A percentile compares a stretch with the other conserved stretches of the same genome.
Conservation (phyloP, 495 filamentous ascomycete genomes). For the Penicillium lividum region DNA sequence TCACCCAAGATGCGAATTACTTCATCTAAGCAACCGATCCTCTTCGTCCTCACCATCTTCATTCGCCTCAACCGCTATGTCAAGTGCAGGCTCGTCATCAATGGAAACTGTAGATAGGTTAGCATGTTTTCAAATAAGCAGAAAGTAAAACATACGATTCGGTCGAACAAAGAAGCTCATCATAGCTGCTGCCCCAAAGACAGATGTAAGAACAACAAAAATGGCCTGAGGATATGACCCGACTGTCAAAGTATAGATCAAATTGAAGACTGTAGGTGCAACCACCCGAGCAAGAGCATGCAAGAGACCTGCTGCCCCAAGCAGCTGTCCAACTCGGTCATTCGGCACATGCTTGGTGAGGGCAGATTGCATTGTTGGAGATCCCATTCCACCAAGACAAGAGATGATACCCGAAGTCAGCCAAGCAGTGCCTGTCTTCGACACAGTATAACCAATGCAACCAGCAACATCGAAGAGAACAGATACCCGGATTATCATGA, state of each 20-base stretch:
- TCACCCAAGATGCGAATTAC: not conserved
- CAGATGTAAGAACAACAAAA: constrained; percentile 68
- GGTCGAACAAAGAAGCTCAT: constrained; percentile 70
- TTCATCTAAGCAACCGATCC: constrained; percentile 19
- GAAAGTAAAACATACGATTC: constrained; percentile 53
- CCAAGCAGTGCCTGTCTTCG: constrained; percentile 54
- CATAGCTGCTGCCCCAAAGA: constrained; percentile 66
- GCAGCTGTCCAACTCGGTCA: constrained; percentile 75
- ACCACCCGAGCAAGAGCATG: constrained; percentile 81
- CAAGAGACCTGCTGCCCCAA: constrained; percentile 83
- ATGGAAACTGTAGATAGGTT: constrained; percentile 22
- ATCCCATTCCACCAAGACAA: constrained; percentile 78
- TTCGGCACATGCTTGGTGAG: constrained; percentile 89
- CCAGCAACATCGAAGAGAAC: constrained; percentile 78
- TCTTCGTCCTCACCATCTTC: constrained; percentile 23
- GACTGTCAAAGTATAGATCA: constrained; percentile 81
- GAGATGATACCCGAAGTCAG: constrained; percentile 69
- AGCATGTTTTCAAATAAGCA: not conserved
- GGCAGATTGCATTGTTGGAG: constrained; percentile 76
- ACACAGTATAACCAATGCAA: constrained; percentile 69
- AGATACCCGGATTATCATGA: constrained; percentile 72
- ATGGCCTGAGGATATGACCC: constrained; percentile 75
- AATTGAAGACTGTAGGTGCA: constrained; percentile 77
- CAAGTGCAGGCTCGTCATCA: constrained; percentile 15
- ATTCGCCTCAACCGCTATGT: constrained; percentile 23